phyloP scores from a whole-genome alignment of 192 early-diverging fungal species.

The Umbelopsis vinacea region DNA sequence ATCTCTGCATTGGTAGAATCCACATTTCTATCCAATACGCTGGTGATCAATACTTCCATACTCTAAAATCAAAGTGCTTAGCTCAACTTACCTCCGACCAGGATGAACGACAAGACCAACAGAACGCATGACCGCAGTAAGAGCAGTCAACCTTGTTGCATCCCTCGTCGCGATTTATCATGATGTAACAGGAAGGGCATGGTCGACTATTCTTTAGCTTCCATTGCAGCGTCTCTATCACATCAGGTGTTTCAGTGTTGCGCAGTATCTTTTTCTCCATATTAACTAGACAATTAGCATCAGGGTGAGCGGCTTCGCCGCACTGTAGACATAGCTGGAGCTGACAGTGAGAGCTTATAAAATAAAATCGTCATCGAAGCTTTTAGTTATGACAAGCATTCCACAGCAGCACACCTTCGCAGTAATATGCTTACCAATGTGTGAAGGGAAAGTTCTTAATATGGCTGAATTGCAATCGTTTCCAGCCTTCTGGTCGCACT shows the following conservation, averaged over 20 bases:
- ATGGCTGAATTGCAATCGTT: slow-evolving; percentile 61
- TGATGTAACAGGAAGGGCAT: slow-evolving; percentile 68
- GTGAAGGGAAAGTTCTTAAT: slow-evolving; percentile 53
- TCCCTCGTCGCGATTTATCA: slow-evolving; percentile 72
- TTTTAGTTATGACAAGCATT: not conserved
- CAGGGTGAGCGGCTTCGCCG: slow-evolving; percentile 46
- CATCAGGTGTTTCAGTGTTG: slow-evolving; percentile 21
- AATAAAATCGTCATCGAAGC: slow-evolving; percentile 25
- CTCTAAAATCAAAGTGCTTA: slow-evolving; percentile 4
- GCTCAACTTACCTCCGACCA: slow-evolving; percentile 52
- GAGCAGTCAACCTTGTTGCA: slow-evolving; percentile 75
- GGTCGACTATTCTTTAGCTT: slow-evolving; percentile 52
- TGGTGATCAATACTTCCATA: not conserved
- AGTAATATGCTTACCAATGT: slow-evolving; percentile 47
- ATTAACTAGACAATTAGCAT: slow-evolving; percentile 43
- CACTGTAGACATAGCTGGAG: slow-evolving; percentile 55
- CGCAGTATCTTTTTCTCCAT: slow-evolving; percentile 43
- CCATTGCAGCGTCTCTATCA: slow-evolving; percentile 36
- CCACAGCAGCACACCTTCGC: not conserved
- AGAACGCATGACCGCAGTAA: slow-evolving; percentile 67
- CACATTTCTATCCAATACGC: slow-evolving; percentile 46
- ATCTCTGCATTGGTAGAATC: slow-evolving; percentile 62
- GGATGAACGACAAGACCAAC: slow-evolving; percentile 61
- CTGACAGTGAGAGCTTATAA: slow-evolving; percentile 38
- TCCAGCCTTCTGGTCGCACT: slow-evolving; percentile 56